phyloP scores from a whole-genome alignment of 192 early-diverging fungal species.

The Gigaspora rosea region DNA sequence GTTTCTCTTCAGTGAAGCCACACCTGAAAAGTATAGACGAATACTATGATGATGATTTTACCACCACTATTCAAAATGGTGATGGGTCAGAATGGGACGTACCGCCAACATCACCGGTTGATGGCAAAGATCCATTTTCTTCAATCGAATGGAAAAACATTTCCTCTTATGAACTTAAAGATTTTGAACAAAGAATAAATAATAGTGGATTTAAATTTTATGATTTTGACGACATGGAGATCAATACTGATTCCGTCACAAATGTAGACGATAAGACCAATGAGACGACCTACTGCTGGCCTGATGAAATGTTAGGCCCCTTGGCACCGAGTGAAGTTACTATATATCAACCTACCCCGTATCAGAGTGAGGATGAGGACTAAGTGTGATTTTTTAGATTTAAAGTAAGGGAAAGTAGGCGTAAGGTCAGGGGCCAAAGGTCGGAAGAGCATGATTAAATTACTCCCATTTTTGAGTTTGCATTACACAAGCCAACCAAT shows the following conservation, averaged over 20 bases:
- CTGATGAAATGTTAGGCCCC: slow-evolving; percentile 30
- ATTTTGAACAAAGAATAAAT: not conserved
- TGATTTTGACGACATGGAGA: slow-evolving; percentile 25
- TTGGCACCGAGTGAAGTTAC: slow-evolving; percentile 1
- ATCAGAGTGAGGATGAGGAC: not conserved
- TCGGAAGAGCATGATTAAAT: too few relatives aligned
- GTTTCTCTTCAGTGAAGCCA: slow-evolving; percentile 32
- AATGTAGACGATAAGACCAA: not conserved
- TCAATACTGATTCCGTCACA: not conserved
- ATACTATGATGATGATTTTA: slow-evolving; percentile 39
- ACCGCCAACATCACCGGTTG: slow-evolving; percentile 37
- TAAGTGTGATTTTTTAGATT: too few relatives aligned
- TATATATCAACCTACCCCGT: slow-evolving; percentile 27
- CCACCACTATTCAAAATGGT: slow-evolving; percentile 20
- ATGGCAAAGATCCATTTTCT: slow-evolving; percentile 36
- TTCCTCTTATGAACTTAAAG: not conserved
- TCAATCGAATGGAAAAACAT: slow-evolving; percentile 16
- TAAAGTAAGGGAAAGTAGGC: too few relatives aligned
- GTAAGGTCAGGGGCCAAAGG: too few relatives aligned
- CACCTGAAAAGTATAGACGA: slow-evolving; percentile 31
- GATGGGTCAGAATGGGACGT: slow-evolving; percentile 49
- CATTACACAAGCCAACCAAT: too few relatives aligned
- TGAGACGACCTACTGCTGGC: slow-evolving; percentile 5
- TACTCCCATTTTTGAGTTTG: too few relatives aligned
- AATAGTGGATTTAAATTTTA: not conserved